Conservation (phyloP, 2,329 filamentous ascomycete genomes). For the Stromatinia cepivora region DNA sequence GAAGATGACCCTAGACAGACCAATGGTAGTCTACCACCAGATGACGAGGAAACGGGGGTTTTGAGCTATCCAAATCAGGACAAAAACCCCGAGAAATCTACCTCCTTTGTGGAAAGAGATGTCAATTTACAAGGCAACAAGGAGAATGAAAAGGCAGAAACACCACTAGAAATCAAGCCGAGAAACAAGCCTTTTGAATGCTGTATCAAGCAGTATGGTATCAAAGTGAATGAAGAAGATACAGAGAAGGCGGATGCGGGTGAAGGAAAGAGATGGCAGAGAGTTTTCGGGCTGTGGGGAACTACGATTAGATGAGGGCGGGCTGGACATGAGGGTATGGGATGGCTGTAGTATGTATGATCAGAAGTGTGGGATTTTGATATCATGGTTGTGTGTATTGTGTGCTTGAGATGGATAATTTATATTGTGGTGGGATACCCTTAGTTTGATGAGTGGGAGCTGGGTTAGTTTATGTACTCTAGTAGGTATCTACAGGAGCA, state of each 20-base stretch:
- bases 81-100: background rate
- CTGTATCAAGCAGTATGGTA: constrained; percentile 70
- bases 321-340: background rate
- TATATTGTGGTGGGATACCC: background rate
- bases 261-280: constrained; percentile 55
- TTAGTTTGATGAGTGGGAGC: background rate
- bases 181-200: constrained; percentile 65
- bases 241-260: constrained; percentile 49
- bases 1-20: background rate
- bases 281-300: constrained; percentile 64
- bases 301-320: constrained; percentile 53
- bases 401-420: background rate
- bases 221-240: constrained; percentile 47
- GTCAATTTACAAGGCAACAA: background rate
- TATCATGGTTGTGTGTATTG: background rate
- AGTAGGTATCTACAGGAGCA: background rate
- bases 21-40: background rate
- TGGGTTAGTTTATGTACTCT: background rate
- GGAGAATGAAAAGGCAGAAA: background rate
- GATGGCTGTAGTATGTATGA: background rate
- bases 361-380: background rate
- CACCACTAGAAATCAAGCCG: constrained; percentile 25
- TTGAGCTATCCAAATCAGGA: background rate
- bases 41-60: background rate
- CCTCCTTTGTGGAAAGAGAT: background rate